Evolutionary conservation across 2,329 filamentous ascomycete genomes (phyloP).

Genomic region (Arthroderma sp.): DNA sequence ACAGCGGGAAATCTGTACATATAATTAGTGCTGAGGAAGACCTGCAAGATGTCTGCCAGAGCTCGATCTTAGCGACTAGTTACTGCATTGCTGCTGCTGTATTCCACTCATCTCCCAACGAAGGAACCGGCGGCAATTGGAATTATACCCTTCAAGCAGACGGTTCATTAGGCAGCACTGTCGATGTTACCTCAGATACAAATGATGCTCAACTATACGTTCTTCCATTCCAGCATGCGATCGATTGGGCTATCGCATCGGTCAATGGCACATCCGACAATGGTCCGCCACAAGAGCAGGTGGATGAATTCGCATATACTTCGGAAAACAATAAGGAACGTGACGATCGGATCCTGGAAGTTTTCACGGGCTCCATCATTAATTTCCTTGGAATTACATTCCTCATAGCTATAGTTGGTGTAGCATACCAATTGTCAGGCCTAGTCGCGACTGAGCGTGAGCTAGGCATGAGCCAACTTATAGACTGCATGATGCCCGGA

Average conservation of each 20-base stretch:
- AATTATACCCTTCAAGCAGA: slow-evolving; percentile 78
- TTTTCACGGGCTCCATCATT: slow-evolving; percentile 62
- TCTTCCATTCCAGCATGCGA: slow-evolving; percentile 63
- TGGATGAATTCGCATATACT: slow-evolving; percentile 58
- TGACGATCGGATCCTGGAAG: slow-evolving; percentile 42
- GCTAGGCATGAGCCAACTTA: slow-evolving; percentile 70
- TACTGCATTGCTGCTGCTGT: slow-evolving; percentile 60
- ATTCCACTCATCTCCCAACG: slow-evolving; percentile 61
- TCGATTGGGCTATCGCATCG: slow-evolving; percentile 59
- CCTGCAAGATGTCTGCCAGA: slow-evolving; percentile 50
- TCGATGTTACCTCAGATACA: slow-evolving; percentile 27
- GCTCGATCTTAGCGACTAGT: slow-evolving; percentile 52
- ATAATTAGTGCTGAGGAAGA: slow-evolving; percentile 44
- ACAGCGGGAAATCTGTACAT: slow-evolving; percentile 28
- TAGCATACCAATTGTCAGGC: slow-evolving; percentile 77
- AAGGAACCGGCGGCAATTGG: slow-evolving; percentile 57
- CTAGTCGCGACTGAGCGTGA: slow-evolving; percentile 78
- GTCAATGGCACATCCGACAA: slow-evolving; percentile 25
- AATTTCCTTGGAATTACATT: slow-evolving; percentile 67
- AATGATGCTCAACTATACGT: slow-evolving; percentile 70
- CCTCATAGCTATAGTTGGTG: slow-evolving; percentile 64
- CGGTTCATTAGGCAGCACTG: slow-evolving; percentile 50
- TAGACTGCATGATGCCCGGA: slow-evolving; percentile 85
- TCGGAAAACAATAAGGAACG: slow-evolving; percentile 55
- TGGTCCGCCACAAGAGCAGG: not conserved